Evolutionary conservation across 768 basidiomycete species (phyloP), one percentile per base, ranked within the genome.

Genomic region (Mrakia hoshinonis): DNA sequence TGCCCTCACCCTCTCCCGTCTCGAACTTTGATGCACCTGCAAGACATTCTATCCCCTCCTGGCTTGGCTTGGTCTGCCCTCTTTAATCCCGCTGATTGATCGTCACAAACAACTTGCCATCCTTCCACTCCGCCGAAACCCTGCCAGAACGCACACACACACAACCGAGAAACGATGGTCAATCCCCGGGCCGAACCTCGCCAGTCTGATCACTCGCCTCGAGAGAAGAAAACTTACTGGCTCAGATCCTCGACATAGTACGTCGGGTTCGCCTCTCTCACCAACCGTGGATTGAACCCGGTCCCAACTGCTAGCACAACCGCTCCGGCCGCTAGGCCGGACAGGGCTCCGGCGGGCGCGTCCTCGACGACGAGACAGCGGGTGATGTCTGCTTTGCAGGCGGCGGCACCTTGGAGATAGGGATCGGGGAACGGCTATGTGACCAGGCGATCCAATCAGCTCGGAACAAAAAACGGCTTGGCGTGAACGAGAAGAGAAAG

Each of bases 271-370:
- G 43, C 15, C 43, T 43, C 69, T 29, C 39, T 15, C 13, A 70
- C 49, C 1, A 61, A 47, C n/a, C 22, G 26, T 12, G 34, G 49
- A 24, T 67, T 55, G 38, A 91, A 89, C 7, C 89, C 89, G 36
- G 93, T 94, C 76, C 89, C 89, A 0, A 94, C 90, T 0, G 88
- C 93, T 11, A 95, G 83, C 0, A 89, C 89, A 55, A 79, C 82
- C 55, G 89, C 84, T 10, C 90, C 90, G 20, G 91, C 89, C 5
- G 88, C 87, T 49, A 84, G 84, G 26, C 91, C 91, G 13, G 89
- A 83, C 71, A 81, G 82, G 72, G 93, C 79, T 2, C 93, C 93
- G 12, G 89, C 87, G 4, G 91, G 88, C 0, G 93, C 92, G 76
- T 96, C 93, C 76, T 95, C 92, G 3, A 96, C 83, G 10, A 95